Evolutionary conservation across 225 moss, liverwort and hornwort species (phyloP), one percentile per base, ranked within the genome.

Genomic region (Bryoerythrophyllum caledonicum): DNA sequence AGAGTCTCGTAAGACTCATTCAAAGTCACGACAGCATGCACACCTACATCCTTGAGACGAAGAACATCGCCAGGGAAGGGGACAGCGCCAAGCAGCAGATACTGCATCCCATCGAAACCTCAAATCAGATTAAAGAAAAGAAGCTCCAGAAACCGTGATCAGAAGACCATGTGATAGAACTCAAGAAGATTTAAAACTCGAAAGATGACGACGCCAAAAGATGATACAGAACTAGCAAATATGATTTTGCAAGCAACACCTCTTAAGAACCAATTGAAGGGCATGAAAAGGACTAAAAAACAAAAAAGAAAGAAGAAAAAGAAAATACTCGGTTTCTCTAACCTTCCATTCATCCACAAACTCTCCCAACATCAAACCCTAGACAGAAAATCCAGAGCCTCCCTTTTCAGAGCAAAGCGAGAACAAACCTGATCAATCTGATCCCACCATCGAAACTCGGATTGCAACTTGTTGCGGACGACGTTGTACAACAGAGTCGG

Each of bases 361-460:
- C 74, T 62, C 64, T 17, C 53, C 63, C 2, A 43, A 32, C 58
- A 72, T 63, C 68, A 16, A 72, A 56, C 51, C 57, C 68, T 73
- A 43, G 17, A 4, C 25, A 72, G 61, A 34, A 20, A 40, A 75
- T 32, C 28, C 20, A 67, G 46, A 61, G 44, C 12, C n/a, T 40
- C 24, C 21, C 14, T 24, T 12, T 74, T 40, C 68, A 32, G 63
- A 16, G 40, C 24, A 46, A 10, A 61, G 34, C 51, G 55, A 65
- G 38, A 26, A 79, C 77, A 74, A 72, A 96, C 96, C 96, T 92
- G 85, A 73, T 96, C 94, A 67, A 96, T 90, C 70, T 91, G 87
- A 88, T 96, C 96, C 96, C 96, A 96, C 96, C 96, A 96, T 68
- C 94, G 94, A 78, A 96, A 96, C 86, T 96, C 96, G 6, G 96